Percentiles rank a stretch among this genome's conserved stretches.
phyloP scores from a whole-genome alignment of 2,329 filamentous ascomycete genomes.

The Dryadomyces quercivorus region DNA sequence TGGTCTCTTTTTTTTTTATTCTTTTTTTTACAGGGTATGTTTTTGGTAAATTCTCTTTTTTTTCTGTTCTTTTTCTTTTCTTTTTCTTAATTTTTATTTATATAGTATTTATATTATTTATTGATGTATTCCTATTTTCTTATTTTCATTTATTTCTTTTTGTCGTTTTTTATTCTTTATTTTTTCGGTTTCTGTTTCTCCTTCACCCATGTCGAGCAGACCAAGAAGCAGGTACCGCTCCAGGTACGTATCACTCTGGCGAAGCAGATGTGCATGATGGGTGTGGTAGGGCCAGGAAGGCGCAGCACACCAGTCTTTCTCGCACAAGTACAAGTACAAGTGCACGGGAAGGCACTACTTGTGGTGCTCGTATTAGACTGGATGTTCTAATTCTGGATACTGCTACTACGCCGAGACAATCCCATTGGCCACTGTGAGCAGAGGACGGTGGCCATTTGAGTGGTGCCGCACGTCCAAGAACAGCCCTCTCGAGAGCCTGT shows the following conservation, averaged over 20 bases:
- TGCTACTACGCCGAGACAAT: not conserved
- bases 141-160: not conserved
- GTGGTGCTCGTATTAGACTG: not conserved
- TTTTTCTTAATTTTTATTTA: not conserved
- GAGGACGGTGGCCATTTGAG: not conserved
- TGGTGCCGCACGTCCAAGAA: not conserved
- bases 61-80: not conserved
- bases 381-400: conserved; percentile 1
- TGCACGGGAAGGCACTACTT: not conserved
- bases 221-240: not conserved
- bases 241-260: not conserved
- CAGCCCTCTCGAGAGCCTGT: not conserved
- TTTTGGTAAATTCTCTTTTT: not conserved
- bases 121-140: too few species aligned
- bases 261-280: not conserved
- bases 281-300: conserved; percentile 1
- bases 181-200: not conserved
- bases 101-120: too few species aligned
- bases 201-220: not conserved
- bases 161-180: not conserved
- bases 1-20: not conserved
- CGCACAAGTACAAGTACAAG: not conserved
- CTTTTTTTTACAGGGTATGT: not conserved
- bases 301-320: not conserved
- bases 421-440: conserved; percentile 1